Evolutionary conservation across 768 basidiomycete species (phyloP), one percentile per base, ranked within the genome.

Genomic region (Neoboletus brunneissimus): DNA sequence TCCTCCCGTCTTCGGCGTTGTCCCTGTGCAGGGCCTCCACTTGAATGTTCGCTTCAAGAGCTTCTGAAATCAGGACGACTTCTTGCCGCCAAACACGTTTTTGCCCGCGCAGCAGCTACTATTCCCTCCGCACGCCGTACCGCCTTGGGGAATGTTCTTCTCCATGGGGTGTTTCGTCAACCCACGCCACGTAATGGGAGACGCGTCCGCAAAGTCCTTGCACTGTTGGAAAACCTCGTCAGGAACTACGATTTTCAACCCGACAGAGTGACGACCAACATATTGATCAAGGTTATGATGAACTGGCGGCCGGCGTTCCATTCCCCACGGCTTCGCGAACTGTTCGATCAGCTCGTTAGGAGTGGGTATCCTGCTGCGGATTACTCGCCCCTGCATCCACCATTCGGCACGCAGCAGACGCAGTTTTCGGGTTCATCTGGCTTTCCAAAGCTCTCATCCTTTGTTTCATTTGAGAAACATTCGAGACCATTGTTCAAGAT

Each of bases 201-300:
- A 45, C 71, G 79, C 13, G 71, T 85, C n/a, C 75, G 77, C 25
- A 75, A 73, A 56, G 60, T 80, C 27, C 53, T 74, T 20, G 67
- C 64, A 5, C 69, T 76, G 31, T 75, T 83, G 51, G 67, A 75
- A 35, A 57, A 72, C 13, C 76, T 91, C 31, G 66, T 73, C 43
- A 61, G 69, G 47, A 64, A 74, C 43, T 75, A 77, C 37, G 76
- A 71, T 8, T 88, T 91, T 65, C 65, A 65, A 12, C 82, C 85
- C 10, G 89, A 93, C 66, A 77, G 85, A 11, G 75, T 87, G 38
- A 91, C 91, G 5, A 73, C 81, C 53, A 91, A 92, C 63, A 81
- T 91, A 46, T 50, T 91, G 43, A 56, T 89, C 57, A 85, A 85
- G 65, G 79, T 77, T 9, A 73, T 86, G 58, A 68, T 92, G 55